Percentiles rank a stretch among this genome's conserved stretches.
phyloP scores from a whole-genome alignment of 352 stramenopile genomes.

The Blastocystis sp. region DNA sequence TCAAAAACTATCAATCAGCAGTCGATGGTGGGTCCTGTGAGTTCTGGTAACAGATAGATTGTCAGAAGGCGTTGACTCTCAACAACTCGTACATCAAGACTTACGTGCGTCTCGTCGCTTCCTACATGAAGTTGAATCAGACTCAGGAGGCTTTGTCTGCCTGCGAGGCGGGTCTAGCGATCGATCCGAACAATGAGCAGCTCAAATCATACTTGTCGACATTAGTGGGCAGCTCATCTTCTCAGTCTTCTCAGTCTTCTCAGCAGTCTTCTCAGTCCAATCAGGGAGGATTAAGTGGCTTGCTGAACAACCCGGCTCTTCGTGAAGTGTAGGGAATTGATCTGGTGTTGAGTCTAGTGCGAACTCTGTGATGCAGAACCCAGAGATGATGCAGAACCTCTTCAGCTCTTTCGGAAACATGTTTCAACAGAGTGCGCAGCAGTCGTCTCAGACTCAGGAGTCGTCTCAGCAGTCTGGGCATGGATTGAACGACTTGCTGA shows the following conservation, averaged over 20 bases:
- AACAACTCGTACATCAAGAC: constrained; percentile 27
- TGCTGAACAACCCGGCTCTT: neutral
- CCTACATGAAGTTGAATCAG: neutral
- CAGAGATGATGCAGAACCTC: neutral
- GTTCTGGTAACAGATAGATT: neutral
- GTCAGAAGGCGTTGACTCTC: neutral
- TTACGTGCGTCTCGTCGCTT: neutral
- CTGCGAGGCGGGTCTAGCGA: neutral
- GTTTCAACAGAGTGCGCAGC: neutral
- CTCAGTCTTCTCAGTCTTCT: neutral
- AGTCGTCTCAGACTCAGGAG: neutral
- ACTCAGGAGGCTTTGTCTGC: neutral
- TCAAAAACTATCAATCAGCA: constrained; percentile 19
- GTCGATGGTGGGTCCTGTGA: neutral
- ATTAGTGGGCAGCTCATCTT: neutral
- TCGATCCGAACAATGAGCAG: neutral
- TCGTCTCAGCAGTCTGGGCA: neutral
- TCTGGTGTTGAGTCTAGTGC: neutral
- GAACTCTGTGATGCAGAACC: neutral
- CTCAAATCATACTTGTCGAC: neutral
- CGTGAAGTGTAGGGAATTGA: neutral
- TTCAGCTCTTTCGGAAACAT: neutral
- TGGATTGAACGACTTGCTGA: neutral
- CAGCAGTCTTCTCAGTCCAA: neutral
- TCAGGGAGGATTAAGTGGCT: neutral